Base-by-base conservation (phyloP, 1,284 basidiomycete species). In the Rhodotorula sp. region DNA sequence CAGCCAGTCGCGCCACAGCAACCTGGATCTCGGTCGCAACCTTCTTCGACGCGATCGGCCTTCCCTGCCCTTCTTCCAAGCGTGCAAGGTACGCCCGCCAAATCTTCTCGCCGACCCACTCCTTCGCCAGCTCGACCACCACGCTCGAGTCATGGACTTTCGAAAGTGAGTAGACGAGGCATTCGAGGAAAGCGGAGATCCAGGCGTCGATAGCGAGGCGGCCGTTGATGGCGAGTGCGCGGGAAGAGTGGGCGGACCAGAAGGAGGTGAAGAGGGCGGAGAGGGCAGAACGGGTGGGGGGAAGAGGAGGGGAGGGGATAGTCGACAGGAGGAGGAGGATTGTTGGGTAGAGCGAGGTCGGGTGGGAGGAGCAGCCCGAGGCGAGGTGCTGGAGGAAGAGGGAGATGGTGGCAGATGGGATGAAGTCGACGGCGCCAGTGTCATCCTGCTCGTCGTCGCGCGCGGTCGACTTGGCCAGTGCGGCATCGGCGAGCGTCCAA, bases 301-400 rank as follows among this genome's bases (percentile, higher is more conserved):
- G 77, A 31, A 83, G 75, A 20, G 82, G 63, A 57, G 77, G 82
- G 6, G 83, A 77, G 10, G 91, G 90, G 34, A 95, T 86, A 0
- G 90, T 92, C 0, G 90, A 89, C 7, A 95, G 77, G 31, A 93
- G 84, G 50, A 94, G 81, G 15, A 94, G 81, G 40, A 94, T 82
- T 0, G 87, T 84, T 0, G 90, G 90, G 77, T 93, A 94, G 5
- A 88, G 89, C 72, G 88, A 84, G 6, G 84, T 73, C 0, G 91
- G 88, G n/a, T 87, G 87, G 0, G 88, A 89, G 16, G 85, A 85
- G 78, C 91, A 94, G 13, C 87, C 90, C 1, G 86, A 80, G 71
- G 87, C 83, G 24, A 94, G 83, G 81, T 92, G 93, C 37, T 83
- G 83, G 34, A 90, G 79, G 78, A 94, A 91, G 48, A 67, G 69